These are phyloP conservation scores for Aspergillus nomiae DNA, from an alignment of 2,329 filamentous ascomycete species.

Conservation along the genomic window DNA sequence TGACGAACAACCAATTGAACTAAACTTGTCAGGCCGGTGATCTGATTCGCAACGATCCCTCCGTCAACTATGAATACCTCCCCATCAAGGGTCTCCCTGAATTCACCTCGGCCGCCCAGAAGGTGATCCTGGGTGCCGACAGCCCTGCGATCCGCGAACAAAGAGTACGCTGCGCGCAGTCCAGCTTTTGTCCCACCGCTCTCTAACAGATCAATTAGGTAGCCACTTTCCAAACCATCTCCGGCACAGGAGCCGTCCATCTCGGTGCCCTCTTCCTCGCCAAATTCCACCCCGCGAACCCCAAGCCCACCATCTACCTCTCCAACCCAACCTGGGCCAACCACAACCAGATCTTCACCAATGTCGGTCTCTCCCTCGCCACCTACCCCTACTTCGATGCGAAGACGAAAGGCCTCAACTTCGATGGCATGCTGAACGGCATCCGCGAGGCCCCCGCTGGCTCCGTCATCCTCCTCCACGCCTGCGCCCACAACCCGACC, in stretches of 20 bases:
- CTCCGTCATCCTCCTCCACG: slow-evolving; percentile 88
- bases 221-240: slow-evolving; percentile 88
- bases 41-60: slow-evolving; percentile 81
- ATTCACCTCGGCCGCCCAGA: slow-evolving; percentile 87
- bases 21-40: slow-evolving; percentile 73
- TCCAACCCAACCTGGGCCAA: slow-evolving; percentile 98
- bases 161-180: slow-evolving; percentile 55
- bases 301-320: slow-evolving; percentile 77
- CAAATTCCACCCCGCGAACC: slow-evolving; percentile 74
- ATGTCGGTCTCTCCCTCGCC: slow-evolving; percentile 76
- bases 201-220: slow-evolving; percentile 43
- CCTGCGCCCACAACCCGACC: slow-evolving; percentile 97
- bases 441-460: slow-evolving; percentile 72
- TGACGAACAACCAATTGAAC: slow-evolving; percentile 4
- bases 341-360: slow-evolving; percentile 97
- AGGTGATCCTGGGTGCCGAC: slow-evolving; percentile 78
- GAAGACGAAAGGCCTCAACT: slow-evolving; percentile 86
- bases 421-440: slow-evolving; percentile 78
- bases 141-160: slow-evolving; percentile 83
- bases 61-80: slow-evolving; percentile 96
- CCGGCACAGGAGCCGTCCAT: slow-evolving; percentile 93
- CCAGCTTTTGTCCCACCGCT: neutral
- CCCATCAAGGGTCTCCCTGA: slow-evolving; percentile 86
- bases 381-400: slow-evolving; percentile 94
- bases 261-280: slow-evolving; percentile 90